These are phyloP conservation scores for Phytophthora litchii DNA, from an alignment of 352 stramenopile species.

Conservation along the genomic window DNA sequence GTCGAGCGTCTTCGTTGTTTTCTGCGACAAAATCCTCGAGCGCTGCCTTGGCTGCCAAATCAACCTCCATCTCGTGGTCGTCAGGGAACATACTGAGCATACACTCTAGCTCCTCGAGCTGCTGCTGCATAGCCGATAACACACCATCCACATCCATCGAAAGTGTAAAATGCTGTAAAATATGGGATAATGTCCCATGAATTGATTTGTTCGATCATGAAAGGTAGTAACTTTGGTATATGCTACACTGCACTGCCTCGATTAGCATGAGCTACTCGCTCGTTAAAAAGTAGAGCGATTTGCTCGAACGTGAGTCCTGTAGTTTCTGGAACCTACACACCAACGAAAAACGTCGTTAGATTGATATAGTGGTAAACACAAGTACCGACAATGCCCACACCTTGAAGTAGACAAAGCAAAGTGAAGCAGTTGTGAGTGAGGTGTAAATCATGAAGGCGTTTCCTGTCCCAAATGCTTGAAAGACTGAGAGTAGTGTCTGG, in stretches of 20 bases:
- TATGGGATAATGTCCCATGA: background rate
- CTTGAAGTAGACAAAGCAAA: slow-evolving; percentile 64
- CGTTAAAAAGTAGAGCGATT: slow-evolving; percentile 58
- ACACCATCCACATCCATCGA: slow-evolving; percentile 1
- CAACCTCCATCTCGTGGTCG: slow-evolving; percentile 46
- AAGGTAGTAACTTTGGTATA: slow-evolving; percentile 1
- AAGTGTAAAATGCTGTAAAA: slow-evolving; percentile 1
- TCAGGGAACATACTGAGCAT: slow-evolving; percentile 77
- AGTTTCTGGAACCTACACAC: slow-evolving; percentile 62
- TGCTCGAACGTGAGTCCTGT: slow-evolving; percentile 66
- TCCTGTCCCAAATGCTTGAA: slow-evolving; percentile 48
- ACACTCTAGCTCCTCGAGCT: slow-evolving; percentile 79
- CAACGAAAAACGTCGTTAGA: background rate
- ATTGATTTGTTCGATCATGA: background rate
- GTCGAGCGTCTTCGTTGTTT: background rate
- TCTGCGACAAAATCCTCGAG: slow-evolving; percentile 25
- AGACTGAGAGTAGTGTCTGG: slow-evolving; percentile 69
- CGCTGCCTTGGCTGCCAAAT: slow-evolving; percentile 34
- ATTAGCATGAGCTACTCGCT: slow-evolving; percentile 21
- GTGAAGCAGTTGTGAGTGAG: slow-evolving; percentile 41
- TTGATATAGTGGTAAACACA: too few species aligned
- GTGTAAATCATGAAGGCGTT: slow-evolving; percentile 69
- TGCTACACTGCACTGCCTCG: slow-evolving; percentile 13
- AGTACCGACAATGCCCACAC: slow-evolving; percentile 20
- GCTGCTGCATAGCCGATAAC: slow-evolving; percentile 30